These are phyloP conservation scores for Setomelanomma holmii DNA, from an alignment of 2,329 filamentous ascomycete species.

Conservation along the genomic window DNA sequence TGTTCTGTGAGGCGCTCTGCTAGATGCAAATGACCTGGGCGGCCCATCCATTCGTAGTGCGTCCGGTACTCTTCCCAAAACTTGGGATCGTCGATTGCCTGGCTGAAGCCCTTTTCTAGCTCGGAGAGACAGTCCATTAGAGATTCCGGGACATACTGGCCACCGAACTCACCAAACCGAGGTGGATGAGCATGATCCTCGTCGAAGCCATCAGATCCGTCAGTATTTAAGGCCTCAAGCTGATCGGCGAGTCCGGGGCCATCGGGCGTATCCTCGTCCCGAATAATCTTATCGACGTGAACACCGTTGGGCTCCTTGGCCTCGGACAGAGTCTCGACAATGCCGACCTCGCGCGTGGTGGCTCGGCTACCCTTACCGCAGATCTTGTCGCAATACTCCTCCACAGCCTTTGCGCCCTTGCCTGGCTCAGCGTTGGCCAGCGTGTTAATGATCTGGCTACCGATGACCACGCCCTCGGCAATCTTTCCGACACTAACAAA, in stretches of 20 bases:
- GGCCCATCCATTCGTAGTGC: conserved; percentile 97
- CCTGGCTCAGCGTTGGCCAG: conserved; percentile 73
- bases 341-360: conserved; percentile 71
- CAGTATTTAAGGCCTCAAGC: conserved; percentile 79
- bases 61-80: conserved; percentile 98
- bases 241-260: conserved; percentile 79
- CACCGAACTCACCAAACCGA: conserved; percentile 93
- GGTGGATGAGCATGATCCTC: conserved; percentile 70
- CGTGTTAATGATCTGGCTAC: conserved; percentile 89
- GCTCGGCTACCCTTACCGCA: conserved; percentile 62
- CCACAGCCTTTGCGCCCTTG: conserved; percentile 73
- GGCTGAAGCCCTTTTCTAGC: conserved; percentile 88
- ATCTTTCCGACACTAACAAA: conserved; percentile 84
- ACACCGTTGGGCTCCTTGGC: conserved; percentile 68
- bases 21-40: conserved; percentile 88
- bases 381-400: conserved; percentile 84
- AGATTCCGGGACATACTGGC: conserved; percentile 96
- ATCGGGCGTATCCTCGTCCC: conserved; percentile 60
- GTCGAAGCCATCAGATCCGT: conserved; percentile 47
- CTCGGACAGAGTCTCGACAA: conserved; percentile 71
- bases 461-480: conserved; percentile 94
- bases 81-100: conserved; percentile 81
- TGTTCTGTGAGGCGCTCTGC: conserved; percentile 87
- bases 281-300: conserved; percentile 73
- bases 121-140: conserved; percentile 96